A percentile compares a stretch with the other conserved stretches of the same genome.
These are phyloP conservation scores for Naganishia albida DNA, from an alignment of 1,284 basidiomycete species.

Conservation along the genomic window DNA sequence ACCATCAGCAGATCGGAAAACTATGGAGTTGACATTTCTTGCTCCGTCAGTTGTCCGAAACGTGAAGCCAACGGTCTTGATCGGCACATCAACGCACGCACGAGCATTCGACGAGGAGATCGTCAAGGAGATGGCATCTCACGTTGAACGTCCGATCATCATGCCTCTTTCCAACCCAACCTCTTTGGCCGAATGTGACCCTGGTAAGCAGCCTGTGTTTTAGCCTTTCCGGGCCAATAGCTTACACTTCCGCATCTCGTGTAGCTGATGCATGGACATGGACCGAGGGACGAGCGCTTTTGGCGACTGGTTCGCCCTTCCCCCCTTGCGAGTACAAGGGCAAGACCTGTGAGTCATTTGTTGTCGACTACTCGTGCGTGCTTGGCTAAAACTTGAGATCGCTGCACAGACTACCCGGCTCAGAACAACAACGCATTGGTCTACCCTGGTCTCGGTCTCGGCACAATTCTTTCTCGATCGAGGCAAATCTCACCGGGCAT, in stretches of 20 bases:
- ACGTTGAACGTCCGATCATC: conserved; percentile 74
- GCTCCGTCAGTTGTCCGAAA: conserved; percentile 62
- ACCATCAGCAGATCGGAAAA: conserved; percentile 18
- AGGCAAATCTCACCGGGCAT: conserved; percentile 65
- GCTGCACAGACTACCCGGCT: conserved; percentile 44
- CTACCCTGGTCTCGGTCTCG: conserved; percentile 76
- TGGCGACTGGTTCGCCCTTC: conserved; percentile 81
- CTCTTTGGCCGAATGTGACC: conserved; percentile 71
- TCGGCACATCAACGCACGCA: conserved; percentile 78
- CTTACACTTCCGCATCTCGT: neutral
- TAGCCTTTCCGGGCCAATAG: too few species aligned
- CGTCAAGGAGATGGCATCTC: conserved; percentile 65
- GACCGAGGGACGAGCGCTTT: conserved; percentile 71
- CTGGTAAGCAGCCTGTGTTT: conserved; percentile 44
- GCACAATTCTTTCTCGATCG: conserved; percentile 65
- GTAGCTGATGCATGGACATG: conserved; percentile 64
- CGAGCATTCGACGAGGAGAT: conserved; percentile 80
- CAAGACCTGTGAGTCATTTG: conserved; percentile 27
- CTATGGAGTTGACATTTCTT: conserved; percentile 36
- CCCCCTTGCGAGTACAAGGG: conserved; percentile 60
- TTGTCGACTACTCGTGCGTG: too few species aligned
- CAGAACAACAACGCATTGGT: conserved; percentile 66
- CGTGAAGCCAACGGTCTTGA: conserved; percentile 72
- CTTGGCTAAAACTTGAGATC: conserved; percentile 2
- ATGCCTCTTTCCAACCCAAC: conserved; percentile 82